Percentiles rank a stretch among this genome's conserved stretches.
These are phyloP conservation scores for Cordyceps fumosorosea DNA, from an alignment of 2,329 filamentous ascomycete species.

Conservation along the genomic window DNA sequence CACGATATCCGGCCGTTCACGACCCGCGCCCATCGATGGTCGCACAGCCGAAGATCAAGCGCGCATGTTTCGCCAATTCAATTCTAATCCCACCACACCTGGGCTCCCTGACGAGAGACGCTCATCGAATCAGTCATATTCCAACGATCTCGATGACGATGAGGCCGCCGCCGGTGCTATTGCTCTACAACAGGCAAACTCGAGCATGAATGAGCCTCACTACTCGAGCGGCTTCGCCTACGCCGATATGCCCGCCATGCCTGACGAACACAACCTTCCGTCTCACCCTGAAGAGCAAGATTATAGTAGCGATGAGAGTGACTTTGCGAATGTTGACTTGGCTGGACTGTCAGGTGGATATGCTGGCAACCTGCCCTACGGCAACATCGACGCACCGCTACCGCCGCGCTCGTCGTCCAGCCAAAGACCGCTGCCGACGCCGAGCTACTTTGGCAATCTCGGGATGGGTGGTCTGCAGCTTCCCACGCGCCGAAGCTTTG, in stretches of 20 bases:
- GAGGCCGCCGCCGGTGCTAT: slow-evolving; percentile 80
- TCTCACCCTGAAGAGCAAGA: slow-evolving; percentile 43
- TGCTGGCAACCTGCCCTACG: slow-evolving; percentile 29
- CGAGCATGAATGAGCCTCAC: slow-evolving; percentile 65
- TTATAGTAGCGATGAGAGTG: slow-evolving; percentile 60
- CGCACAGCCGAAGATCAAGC: slow-evolving; percentile 40
- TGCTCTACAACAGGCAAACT: slow-evolving; percentile 67
- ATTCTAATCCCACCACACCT: slow-evolving; percentile 43
- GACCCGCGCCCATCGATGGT: slow-evolving; percentile 39
- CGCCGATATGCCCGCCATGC: slow-evolving; percentile 22
- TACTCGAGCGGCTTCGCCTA: slow-evolving; percentile 29
- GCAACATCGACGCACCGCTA: slow-evolving; percentile 34
- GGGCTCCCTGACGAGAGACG: slow-evolving; percentile 20
- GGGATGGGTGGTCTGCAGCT: slow-evolving; percentile 85
- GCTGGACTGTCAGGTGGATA: slow-evolving; percentile 69
- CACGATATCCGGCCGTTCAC: slow-evolving; percentile 24
- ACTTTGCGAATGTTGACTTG: slow-evolving; percentile 65
- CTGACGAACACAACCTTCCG: slow-evolving; percentile 32
- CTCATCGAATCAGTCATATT: slow-evolving; percentile 13
- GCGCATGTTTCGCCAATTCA: slow-evolving; percentile 42
- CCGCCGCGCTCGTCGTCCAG: slow-evolving; percentile 31
- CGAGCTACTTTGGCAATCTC: slow-evolving; percentile 27
- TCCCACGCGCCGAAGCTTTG: slow-evolving; percentile 77
- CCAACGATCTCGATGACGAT: slow-evolving; percentile 49
- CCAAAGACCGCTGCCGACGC: slow-evolving; percentile 41